Evolutionary conservation across 345 rosid genomes (phyloP), one percentile per base, ranked within the genome.

Genomic region (Turnera subulata): DNA sequence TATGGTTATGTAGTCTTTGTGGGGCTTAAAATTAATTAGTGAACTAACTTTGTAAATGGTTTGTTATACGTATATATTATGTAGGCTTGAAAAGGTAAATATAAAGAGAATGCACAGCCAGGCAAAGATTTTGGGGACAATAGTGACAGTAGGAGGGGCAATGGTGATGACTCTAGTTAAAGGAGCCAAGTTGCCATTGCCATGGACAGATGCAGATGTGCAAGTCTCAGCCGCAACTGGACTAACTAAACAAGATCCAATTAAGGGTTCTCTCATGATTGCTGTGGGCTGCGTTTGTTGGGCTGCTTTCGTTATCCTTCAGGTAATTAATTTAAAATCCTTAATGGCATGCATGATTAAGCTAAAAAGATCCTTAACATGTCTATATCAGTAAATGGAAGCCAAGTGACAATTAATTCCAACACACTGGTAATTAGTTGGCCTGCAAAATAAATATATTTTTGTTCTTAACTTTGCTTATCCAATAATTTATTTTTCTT

Each of bases 141-240:
- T 83, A 21, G 86, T 93, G 47, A 83, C 96, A 23, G 82, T 89
- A 38, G 91, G 91, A 21, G 99, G 96, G 68, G 99, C 99, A 21
- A 86, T 85, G 91, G 16, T 93, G 16, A 89, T 93, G 97, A 83
- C 94, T 35, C 60, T 79, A 46, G 55, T 83, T 26, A 82, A 80
- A 69, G 96, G 96, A 45, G 74, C 86, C 10, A 55, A 73, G 20
- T 8, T 89, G 50, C 71, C 68, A 21, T 66, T 93, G 35, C 96
- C 97, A 18, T 89, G 99, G 99, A 72, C 82, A n/a, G 68, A 71
- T 44, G 65, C 56, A 20, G 25, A 61, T 21, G 55, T 40, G 49
- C 73, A 64, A 38, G 71, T 29, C 6, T 9, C 42, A 12, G 50
- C 76, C 24, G 17, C 74, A 2, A 55, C 22, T 21, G 24, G 55